phyloP scores from a whole-genome alignment of 2,329 filamentous ascomycete species.

The Colletotrichum sp. region DNA sequence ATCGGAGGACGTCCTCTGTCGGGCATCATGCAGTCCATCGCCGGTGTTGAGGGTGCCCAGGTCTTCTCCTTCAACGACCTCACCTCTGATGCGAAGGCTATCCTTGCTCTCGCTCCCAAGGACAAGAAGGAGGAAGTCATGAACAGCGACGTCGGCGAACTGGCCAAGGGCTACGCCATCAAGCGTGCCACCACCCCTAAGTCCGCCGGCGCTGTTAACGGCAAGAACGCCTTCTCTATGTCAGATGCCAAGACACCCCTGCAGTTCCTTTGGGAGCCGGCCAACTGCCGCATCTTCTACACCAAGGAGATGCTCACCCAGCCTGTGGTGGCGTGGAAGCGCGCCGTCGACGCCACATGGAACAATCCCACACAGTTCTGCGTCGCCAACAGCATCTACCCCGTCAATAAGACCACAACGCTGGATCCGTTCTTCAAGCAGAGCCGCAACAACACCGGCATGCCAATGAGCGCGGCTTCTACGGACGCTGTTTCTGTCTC shows the following conservation, averaged over 20 bases:
- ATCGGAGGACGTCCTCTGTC: conserved; percentile 49
- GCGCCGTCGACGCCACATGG: conserved; percentile 40
- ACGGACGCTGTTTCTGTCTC: neutral
- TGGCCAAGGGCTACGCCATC: conserved; percentile 38
- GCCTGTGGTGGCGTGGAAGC: conserved; percentile 45
- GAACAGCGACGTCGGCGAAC: conserved; percentile 28
- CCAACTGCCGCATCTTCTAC: conserved; percentile 53
- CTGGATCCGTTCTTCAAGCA: conserved; percentile 26
- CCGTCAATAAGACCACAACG: conserved; percentile 16
- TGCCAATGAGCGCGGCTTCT: neutral
- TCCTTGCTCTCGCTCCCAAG: conserved; percentile 26
- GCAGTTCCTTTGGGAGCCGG: conserved; percentile 49
- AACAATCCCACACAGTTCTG: conserved; percentile 32
- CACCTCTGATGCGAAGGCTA: conserved; percentile 27
- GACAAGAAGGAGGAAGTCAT: conserved; percentile 21
- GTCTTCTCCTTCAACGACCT: conserved; percentile 35
- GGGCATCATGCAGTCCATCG: conserved; percentile 53
- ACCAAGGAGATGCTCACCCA: conserved; percentile 45
- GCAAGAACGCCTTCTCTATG: conserved; percentile 38
- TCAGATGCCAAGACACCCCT: conserved; percentile 39
- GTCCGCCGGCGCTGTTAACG: conserved; percentile 33
- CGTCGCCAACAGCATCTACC: conserved; percentile 33
- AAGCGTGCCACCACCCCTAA: conserved; percentile 26
- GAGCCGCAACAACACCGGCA: conserved; percentile 9
- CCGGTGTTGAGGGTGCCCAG: conserved; percentile 51